These are phyloP conservation scores for Epicoccum sorghinum DNA, from an alignment of 2,329 filamentous ascomycete species.

Conservation along the genomic window DNA sequence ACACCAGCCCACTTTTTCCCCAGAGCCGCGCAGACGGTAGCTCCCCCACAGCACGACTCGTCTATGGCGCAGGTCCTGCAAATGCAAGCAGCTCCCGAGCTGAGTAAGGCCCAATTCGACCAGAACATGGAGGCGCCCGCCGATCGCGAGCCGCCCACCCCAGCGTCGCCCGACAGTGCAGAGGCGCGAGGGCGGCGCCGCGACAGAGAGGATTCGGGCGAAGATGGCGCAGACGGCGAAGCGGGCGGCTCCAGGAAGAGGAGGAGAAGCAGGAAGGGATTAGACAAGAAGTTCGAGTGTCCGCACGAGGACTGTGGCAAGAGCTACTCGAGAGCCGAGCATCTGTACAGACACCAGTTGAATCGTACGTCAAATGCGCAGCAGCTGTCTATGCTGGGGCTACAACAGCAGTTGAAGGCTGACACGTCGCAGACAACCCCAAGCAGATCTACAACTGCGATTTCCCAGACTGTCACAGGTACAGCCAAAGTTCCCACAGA, in stretches of 20 bases:
- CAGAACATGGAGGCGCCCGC: conserved; percentile 43
- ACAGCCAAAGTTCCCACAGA: background rate
- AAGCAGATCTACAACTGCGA: conserved; percentile 96
- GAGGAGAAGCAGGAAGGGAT: conserved; percentile 74
- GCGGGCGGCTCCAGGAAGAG: conserved; percentile 58
- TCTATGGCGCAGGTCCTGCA: conserved; percentile 46
- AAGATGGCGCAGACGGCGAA: conserved; percentile 32
- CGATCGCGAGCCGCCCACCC: conserved; percentile 38
- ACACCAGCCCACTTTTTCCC: conserved; percentile 15
- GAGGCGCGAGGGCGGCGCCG: conserved; percentile 47
- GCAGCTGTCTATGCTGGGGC: background rate
- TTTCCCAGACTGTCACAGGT: conserved; percentile 80
- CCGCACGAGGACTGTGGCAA: conserved; percentile 88
- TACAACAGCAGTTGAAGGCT: conserved; percentile 1
- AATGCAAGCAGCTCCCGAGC: conserved; percentile 46
- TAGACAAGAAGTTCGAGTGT: conserved; percentile 76
- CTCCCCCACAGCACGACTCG: conserved; percentile 9
- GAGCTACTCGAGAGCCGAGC: conserved; percentile 94
- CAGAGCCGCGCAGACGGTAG: conserved; percentile 1
- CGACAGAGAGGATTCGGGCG: conserved; percentile 41
- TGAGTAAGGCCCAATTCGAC: conserved; percentile 43
- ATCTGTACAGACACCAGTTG: conserved; percentile 93
- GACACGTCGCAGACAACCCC: conserved; percentile 70
- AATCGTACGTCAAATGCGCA: conserved; percentile 70
- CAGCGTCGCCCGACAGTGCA: conserved; percentile 43